Evolutionary conservation across 345 rosid genomes (phyloP).

Genomic region (Eucalyptus pauciflora): DNA sequence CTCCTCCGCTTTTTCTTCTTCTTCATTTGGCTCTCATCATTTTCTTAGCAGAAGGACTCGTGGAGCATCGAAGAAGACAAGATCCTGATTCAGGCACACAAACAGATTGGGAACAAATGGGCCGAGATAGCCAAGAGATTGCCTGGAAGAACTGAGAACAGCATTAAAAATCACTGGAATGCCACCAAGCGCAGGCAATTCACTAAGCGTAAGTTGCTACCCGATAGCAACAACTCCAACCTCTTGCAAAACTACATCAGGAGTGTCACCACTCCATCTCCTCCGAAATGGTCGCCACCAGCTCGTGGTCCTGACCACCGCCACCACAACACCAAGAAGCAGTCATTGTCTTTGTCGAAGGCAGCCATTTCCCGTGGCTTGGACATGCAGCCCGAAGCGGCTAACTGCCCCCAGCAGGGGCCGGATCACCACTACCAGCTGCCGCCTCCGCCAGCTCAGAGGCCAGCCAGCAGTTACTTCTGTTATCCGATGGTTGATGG

Average conservation of each 20-base stretch:
- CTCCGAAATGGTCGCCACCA: background rate
- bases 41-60: background rate
- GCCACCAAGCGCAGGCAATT: background rate
- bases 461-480: background rate
- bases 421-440: background rate
- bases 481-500: background rate
- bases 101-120: background rate
- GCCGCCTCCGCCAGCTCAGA: accelerated
- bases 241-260: background rate
- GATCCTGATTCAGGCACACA: background rate
- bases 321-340: background rate
- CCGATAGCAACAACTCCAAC: background rate
- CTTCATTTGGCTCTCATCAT: background rate
- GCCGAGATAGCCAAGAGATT: background rate
- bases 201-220: background rate
- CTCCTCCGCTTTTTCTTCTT: background rate
- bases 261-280: background rate
- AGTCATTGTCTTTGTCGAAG: background rate
- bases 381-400: background rate
- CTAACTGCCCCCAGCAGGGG: background rate
- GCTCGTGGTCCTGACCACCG: background rate
- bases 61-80: background rate
- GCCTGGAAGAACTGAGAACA: background rate
- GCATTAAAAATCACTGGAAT: background rate
- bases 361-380: background rate